phyloP scores from a whole-genome alignment of 129 eudicot species.

The Flaveria sonorensis region DNA sequence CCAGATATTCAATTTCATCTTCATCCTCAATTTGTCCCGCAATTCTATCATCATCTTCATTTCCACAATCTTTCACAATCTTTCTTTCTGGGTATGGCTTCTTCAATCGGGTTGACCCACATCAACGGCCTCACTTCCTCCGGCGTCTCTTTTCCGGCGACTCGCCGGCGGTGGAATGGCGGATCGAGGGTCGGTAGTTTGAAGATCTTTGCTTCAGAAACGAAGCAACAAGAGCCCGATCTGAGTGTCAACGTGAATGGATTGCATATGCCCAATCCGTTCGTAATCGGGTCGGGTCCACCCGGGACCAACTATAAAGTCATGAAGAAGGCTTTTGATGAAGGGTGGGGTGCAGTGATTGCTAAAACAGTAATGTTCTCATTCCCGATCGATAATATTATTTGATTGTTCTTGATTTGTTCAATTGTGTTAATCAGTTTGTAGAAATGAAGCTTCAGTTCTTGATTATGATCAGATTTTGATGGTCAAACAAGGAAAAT shows the following conservation, averaged over 20 bases:
- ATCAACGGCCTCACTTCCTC: conserved; percentile 16
- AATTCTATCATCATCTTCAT: background rate
- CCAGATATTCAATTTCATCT: conserved; percentile 50
- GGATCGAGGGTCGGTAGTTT: conserved; percentile 46
- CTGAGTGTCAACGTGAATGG: conserved; percentile 87
- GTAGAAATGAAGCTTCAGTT: background rate
- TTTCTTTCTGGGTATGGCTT: conserved; percentile 39
- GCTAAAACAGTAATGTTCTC: conserved; percentile 75
- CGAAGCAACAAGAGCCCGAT: conserved; percentile 62
- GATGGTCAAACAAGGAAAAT: background rate
- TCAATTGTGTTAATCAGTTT: background rate
- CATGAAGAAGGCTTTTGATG: conserved; percentile 96
- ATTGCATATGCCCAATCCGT: conserved; percentile 93
- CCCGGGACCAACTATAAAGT: conserved; percentile 95
- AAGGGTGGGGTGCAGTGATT: conserved; percentile 99
- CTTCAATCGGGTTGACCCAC: conserved; percentile 25
- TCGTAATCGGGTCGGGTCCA: conserved; percentile 99
- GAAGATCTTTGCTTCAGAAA: conserved; percentile 43
- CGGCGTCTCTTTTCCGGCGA: conserved; percentile 46
- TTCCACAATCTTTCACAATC: background rate
- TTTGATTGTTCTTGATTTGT: background rate
- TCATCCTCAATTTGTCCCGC: background rate
- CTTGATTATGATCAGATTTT: background rate
- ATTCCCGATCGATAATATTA: too few relatives aligned
- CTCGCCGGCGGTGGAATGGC: conserved; percentile 36